Evolutionary conservation across 2,329 filamentous ascomycete genomes (phyloP), one percentile per base, ranked within the genome.

Genomic region (Claviceps capensis): DNA sequence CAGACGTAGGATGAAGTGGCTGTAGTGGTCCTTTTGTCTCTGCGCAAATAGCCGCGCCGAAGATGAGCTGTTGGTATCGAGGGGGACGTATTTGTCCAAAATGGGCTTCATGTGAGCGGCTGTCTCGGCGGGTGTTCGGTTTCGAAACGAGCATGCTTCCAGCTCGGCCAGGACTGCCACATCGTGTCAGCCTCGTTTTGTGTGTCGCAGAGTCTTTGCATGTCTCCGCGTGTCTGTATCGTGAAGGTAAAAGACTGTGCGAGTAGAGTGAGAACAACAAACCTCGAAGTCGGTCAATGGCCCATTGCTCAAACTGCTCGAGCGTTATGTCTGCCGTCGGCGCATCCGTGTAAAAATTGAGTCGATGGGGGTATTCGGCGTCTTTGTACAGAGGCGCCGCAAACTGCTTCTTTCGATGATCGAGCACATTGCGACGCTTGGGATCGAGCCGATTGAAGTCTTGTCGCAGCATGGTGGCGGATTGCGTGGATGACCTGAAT

Each of bases 251-350:
- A 5, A 45, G 2, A 11, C 4, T 26, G 13, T 16, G 14, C 5
- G 6, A 22, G 9, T 3, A 11, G 16, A 22, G 3, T 22, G 14
- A 47, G 17, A 17, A 9, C 4, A 8, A 50, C 72, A 52, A 72
- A 88, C 88, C 79, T 70, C 88, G 84, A 58, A 98, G 68, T 53
- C 93, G 78, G 62, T 95, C 87, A 62, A 98, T 97, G 11, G 90
- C 93, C 93, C 93, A 98, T 77, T 95, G 89, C 66, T 98, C 93
- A 62, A 98, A 98, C 65, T 98, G 84, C 65, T 98, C 93, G 43
- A 98, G 81, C 0, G 88, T 95, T 60, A 98, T 93, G 64, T 98
- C 93, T 47, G 86, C 86, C 0, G 89, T 96, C 0, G 93, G 93
- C 46, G 93, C 87, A 26, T 84, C 77, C 44, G 81, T 73, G 71